Evolutionary conservation across 371 early-diverging fungal species (phyloP).

Genomic region (Scutellospora calospora): DNA sequence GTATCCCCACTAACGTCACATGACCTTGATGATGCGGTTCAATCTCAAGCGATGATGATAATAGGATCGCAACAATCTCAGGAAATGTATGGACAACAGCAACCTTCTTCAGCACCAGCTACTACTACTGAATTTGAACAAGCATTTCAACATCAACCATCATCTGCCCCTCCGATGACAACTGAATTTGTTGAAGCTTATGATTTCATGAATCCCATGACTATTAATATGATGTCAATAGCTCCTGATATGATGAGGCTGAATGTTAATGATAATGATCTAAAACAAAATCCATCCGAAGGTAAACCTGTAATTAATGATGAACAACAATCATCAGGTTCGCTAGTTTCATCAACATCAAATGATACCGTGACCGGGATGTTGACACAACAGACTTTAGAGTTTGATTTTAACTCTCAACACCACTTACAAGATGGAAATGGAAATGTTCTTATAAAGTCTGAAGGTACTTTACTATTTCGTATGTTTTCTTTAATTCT

Average conservation of each 20-base stretch:
- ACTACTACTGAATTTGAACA: constrained; percentile 44
- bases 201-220: constrained; percentile 29
- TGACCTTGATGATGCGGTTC: constrained; percentile 13
- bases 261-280: background rate
- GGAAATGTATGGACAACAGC: constrained; percentile 19
- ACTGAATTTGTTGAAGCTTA: constrained; percentile 33
- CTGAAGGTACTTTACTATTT: constrained; percentile 6
- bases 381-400: constrained; percentile 10
- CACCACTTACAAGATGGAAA: constrained; percentile 17
- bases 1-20: constrained; percentile 10
- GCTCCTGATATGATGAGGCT: constrained; percentile 24
- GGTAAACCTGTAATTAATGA: background rate
- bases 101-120: constrained; percentile 43
- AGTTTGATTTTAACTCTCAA: constrained; percentile 30
- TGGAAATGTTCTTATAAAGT: constrained; percentile 20
- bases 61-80: constrained; percentile 35
- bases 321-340: background rate
- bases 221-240: constrained; percentile 22
- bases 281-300: background rate
- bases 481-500: background rate
- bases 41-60: constrained; percentile 1
- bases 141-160: constrained; percentile 37
- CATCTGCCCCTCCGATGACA: constrained; percentile 38
- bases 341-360: background rate
- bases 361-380: constrained; percentile 32